Evolutionary conservation across 2,329 filamentous ascomycete genomes (phyloP), one percentile per base, ranked within the genome.

Genomic region (Ophiognomonia clavigignenti-juglandacearum): DNA sequence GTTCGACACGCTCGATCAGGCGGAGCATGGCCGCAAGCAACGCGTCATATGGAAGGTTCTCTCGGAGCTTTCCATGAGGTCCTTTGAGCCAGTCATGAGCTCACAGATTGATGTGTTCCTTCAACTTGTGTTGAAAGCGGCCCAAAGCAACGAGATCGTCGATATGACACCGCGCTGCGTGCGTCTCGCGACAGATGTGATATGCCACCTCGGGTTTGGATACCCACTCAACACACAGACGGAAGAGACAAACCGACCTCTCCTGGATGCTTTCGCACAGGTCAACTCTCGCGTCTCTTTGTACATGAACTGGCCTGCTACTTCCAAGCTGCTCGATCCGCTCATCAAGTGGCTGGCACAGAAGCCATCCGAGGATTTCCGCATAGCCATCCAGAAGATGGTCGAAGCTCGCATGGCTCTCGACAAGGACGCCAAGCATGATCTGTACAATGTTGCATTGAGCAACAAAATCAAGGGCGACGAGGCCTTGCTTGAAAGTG

Each of bases 371-470:
- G 8, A 27, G 4, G 43, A 23, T 5, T 46, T 40, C 16, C 32
- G 14, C 16, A 16, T 18, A 5, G 31, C 29, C 3, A 19, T 46
- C 5, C 13, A 22, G 37, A 36, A 29, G 3, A 46, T 40, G 43
- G 39, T 46, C n/a, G 11, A 2, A 3, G n/a, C 29, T 2, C 43
- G 43, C 3, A 40, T 46, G 37, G 36, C 36, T 2, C 6, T 36
- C n/a, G 20, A 27, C 3, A 46, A 47, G 26, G 18, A 50, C 16
- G 51, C 51, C 13, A 43, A 43, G 27, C 50, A 42, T 23, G 57
- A 59, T 35, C 46, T 57, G 7, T 57, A 54, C 34, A 45, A 56
- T 1, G 45, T 54, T 23, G 45, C 56, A 18, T 46, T 49, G 2
- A 54, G 51, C 6, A 53, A 54, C 4, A 34, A 32, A 10, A 26